Conservation (phyloP, 192 early-diverging fungal genomes). For the Mortierella alpina region DNA sequence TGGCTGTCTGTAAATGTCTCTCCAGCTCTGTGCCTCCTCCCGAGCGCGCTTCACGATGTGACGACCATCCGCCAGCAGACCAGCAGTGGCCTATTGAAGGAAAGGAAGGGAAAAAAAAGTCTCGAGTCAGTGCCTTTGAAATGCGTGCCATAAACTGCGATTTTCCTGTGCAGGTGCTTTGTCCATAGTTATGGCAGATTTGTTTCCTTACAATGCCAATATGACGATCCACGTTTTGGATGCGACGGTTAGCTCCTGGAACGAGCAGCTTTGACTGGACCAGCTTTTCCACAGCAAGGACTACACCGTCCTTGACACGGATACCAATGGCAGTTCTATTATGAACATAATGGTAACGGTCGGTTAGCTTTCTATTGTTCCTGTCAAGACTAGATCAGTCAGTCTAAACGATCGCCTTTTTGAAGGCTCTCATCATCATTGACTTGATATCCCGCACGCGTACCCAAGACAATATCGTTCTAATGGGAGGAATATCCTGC, state of each 20-base stretch:
- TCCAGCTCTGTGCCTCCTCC: conserved; percentile 91
- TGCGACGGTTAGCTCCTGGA: conserved; percentile 91
- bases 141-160: background rate
- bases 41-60: conserved; percentile 90
- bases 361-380: background rate
- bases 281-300: conserved; percentile 96
- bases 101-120: conserved; percentile 1
- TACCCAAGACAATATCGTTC: too few relatives aligned
- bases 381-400: too few relatives aligned
- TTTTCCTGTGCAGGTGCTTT: background rate
- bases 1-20: conserved; percentile 82
- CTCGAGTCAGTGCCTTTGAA: background rate
- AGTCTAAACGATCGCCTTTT: too few relatives aligned
- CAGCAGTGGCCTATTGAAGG: conserved; percentile 80
- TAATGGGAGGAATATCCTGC: too few relatives aligned
- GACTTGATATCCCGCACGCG: too few relatives aligned
- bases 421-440: too few relatives aligned
- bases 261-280: conserved; percentile 95
- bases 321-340: conserved; percentile 92
- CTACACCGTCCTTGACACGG: conserved; percentile 93
- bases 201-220: conserved; percentile 83
- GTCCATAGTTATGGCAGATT: background rate
- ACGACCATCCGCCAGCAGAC: conserved; percentile 91
- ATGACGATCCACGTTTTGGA: conserved; percentile 90
- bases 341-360: background rate